phyloP scores from a whole-genome alignment of 164 flowering plant genomes.

The Protea cynaroides region DNA sequence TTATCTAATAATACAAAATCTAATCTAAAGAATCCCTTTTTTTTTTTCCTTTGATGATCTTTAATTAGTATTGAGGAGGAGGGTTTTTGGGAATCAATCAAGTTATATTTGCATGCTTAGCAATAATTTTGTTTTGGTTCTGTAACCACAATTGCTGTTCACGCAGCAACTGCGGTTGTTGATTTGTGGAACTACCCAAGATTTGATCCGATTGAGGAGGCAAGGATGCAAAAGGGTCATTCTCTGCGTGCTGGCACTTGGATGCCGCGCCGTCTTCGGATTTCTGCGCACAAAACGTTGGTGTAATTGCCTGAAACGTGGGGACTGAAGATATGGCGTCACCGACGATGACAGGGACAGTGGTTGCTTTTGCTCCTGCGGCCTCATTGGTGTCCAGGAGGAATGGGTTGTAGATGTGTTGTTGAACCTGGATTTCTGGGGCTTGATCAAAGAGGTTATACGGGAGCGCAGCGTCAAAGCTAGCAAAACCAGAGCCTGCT shows the following conservation, averaged over 20 bases:
- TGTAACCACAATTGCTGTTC: slow-evolving; percentile 71
- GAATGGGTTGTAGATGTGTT: slow-evolving; percentile 41
- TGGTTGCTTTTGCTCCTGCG: neutral
- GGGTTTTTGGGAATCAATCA: neutral
- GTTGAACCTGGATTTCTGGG: neutral
- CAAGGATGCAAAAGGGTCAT: slow-evolving; percentile 36
- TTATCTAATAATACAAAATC: no score
- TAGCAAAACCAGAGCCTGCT: neutral
- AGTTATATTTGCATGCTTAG: slow-evolving; percentile 31
- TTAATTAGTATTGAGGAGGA: no score
- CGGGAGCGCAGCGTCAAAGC: neutral
- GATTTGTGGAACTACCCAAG: slow-evolving; percentile 12
- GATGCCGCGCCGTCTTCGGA: slow-evolving; percentile 1
- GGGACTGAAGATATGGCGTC: slow-evolving; percentile 5
- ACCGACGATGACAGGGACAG: slow-evolving; percentile 7
- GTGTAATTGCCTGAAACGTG: slow-evolving; percentile 28
- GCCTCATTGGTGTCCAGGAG: slow-evolving; percentile 24
- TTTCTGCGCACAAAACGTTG: slow-evolving; percentile 32
- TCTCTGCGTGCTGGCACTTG: slow-evolving; percentile 8
- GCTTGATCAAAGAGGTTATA: neutral
- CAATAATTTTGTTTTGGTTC: slow-evolving; percentile 60
- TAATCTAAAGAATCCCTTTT: no score
- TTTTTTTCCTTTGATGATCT: no score
- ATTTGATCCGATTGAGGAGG: slow-evolving; percentile 15
- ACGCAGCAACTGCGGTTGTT: slow-evolving; percentile 22